Percentiles rank a stretch among this genome's conserved stretches.
Evolutionary conservation across 805 yeast genomes (phyloP).

Genomic region (Pichia occidentalis): DNA sequence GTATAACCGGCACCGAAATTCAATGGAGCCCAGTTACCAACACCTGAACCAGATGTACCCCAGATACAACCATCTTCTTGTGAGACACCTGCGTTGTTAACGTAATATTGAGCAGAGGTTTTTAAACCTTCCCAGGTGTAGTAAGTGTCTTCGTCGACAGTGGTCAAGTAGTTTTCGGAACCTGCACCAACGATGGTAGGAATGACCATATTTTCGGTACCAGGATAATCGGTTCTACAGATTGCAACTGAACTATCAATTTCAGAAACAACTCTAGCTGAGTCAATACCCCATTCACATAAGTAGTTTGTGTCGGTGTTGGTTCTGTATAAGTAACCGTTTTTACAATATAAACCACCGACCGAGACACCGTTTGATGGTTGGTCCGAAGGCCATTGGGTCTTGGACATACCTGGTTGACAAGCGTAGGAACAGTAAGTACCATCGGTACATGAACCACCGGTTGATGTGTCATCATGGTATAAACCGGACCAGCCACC

Average conservation of each 20-base stretch:
- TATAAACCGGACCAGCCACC: slow-evolving; percentile 67
- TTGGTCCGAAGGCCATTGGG: slow-evolving; percentile 92
- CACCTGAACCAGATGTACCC: slow-evolving; percentile 72
- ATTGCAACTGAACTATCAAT: slow-evolving; percentile 66
- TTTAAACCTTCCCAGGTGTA: slow-evolving; percentile 73
- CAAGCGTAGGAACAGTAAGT: slow-evolving; percentile 96
- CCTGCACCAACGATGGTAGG: slow-evolving; percentile 83
- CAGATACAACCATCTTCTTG: slow-evolving; percentile 89
- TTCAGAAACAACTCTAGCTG: slow-evolving; percentile 64
- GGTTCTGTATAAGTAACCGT: slow-evolving; percentile 79
- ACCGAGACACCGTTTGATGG: slow-evolving; percentile 85
- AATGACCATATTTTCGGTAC: slow-evolving; percentile 96
- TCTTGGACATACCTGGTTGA: slow-evolving; percentile 98
- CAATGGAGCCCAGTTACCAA: slow-evolving; percentile 98
- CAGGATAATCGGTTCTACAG: slow-evolving; percentile 99
- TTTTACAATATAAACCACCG: slow-evolving; percentile 86
- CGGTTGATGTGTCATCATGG: slow-evolving; percentile 36
- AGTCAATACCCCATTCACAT: slow-evolving; percentile 80
- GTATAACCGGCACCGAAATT: slow-evolving; percentile 89
- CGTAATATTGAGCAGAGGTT: slow-evolving; percentile 95
- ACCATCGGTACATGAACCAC: slow-evolving; percentile 74
- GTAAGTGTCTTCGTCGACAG: slow-evolving; percentile 71
- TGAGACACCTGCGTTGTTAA: slow-evolving; percentile 91
- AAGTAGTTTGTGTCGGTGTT: slow-evolving; percentile 60
- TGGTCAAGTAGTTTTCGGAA: slow-evolving; percentile 57